Base-by-base conservation (phyloP, 2,329 filamentous ascomycete genomes). In the Aspergillus piperis region DNA sequence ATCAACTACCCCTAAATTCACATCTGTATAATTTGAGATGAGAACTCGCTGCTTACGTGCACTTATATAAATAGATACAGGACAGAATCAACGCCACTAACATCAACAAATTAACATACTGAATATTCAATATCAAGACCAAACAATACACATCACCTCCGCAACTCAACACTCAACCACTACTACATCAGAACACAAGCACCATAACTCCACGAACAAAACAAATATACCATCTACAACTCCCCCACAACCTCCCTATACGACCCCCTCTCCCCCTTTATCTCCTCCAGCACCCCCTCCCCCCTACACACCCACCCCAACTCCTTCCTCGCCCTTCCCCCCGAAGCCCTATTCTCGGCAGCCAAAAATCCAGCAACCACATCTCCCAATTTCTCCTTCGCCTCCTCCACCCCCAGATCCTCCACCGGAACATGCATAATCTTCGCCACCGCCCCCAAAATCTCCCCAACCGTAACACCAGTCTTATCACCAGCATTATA, bases 401-500 rank as follows among this genome's bases (percentile, higher is more conserved):
- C 75, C 57, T 78, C 68, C 3, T 73, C 69, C 3, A 59, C 13
- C 0, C 70, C 23, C 32, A 71, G 70, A 15, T 68, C 69, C 17
- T 63, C 64, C 8, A 74, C 69, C 1, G 72, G 74, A 7, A 80
- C 23, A 4, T 67, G 65, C n/a, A 78, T 61, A 5, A 67, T 64
- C 55, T 74, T 66, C 15, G 77, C 77, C 19, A 81, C 68, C 3
- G 70, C 66, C 5, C 56, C 63, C 5, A 73, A 59, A n/a, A 64
- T 52, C 19, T 57, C 58, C 48, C 44, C 30, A 39, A 59, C 62
- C 0, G 63, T 50, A 0, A 80, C 69, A 11, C 66, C 73, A 39
- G 78, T 70, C 42, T 79, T 73, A 0, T 64, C 75, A 19, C 75
- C 70, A 8, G 70, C 75, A 64, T 81, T 77, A 58, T 73, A 78